Evolutionary conservation across 2,329 filamentous ascomycete species (phyloP), one percentile per base, ranked within the genome.

Genomic region (Botrytis fragariae): DNA sequence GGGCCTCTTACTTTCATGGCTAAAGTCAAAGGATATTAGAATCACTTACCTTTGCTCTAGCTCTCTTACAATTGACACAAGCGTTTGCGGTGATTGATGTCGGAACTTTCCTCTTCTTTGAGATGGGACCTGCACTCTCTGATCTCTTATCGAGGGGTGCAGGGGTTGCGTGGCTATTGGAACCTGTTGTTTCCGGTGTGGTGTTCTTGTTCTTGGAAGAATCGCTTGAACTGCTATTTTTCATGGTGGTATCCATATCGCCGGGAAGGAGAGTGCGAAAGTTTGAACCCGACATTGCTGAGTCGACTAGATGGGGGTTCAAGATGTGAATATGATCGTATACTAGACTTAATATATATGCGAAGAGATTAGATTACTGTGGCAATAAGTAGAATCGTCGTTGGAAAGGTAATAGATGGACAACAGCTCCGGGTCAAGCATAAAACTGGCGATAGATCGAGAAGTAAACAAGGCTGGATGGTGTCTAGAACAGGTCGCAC

Each of bases 41-140:
- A 71, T n/a, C 4, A 76, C 77, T 72, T 73, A 82, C 81, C 77
- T 82, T 82, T 39, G 60, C 22, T 59, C 37, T 62, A 69, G 65
- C 65, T 37, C 6, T 68, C 35, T 68, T 68, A 42, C 65, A 68
- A 42, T 57, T 57, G 48, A 37, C 10, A 10, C 65, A 68, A 12
- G 65, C 65, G 48, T 68, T 68, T 68, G 48, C 4, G 20, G 65
- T 68, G 29, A 68, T 68, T 20, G 35, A 68, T 22, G 48, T 3
- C 1, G 65, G 65, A 4, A 32, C 16, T 18, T 25, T 68, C 65
- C 65, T 68, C 48, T 68, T 68, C 48, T 68, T 68, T 10, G 48
- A 4, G 10, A 57, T 7, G 39, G 51, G 48, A 9, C 14, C 18
- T 20, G 25, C 5, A 1, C 39, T 57, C 14, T 32, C 48, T 32